Base-by-base conservation (phyloP, 345 rosid species). In the Acer negundo region DNA sequence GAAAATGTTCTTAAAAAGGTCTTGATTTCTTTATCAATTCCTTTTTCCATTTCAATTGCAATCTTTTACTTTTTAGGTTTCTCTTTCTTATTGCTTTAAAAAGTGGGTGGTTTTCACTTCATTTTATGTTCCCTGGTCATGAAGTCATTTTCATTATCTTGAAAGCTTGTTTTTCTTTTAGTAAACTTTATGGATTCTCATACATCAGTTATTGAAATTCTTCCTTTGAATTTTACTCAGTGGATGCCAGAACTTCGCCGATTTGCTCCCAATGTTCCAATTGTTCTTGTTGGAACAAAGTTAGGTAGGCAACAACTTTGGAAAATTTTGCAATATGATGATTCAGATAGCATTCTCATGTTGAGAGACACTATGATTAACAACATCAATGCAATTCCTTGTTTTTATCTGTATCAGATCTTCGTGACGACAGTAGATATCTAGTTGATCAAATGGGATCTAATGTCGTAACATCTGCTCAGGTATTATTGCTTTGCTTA, bases 161-260 rank as follows among this genome's bases (percentile, higher is more conserved):
- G 47, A 10, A 16, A 77, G 62, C 42, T 68, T 38, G 0, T 6
- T 6, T 38, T 63, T 69, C 7, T 49, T 35, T 62, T 38, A 74
- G 8, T 20, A 42, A 40, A 61, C 58, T 11, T 53, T 35, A 12
- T 35, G 26, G 17, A 53, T 12, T 66, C 35, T 74, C 31, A 56
- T 77, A n/a, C 20, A 76, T 64, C 62, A 65, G 40, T 70, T 46
- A 38, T 17, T 70, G 26, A 74, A 64, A 46, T 58, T 46, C 3
- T 81, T 31, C 61, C n/a, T 81, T 80, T 75, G 7, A 26, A 62
- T 77, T 47, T 68, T 64, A 64, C 24, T 56, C 90, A 96, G 99
- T 94, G 99, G 99, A 92, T 94, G 98, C 99, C 99, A 23, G 98
- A 96, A 82, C 97, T 94, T 51, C 94, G 97, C 10, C 78, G 97